Conservation (phyloP, 192 early-diverging fungal genomes). For the Coemansia sp. region DNA sequence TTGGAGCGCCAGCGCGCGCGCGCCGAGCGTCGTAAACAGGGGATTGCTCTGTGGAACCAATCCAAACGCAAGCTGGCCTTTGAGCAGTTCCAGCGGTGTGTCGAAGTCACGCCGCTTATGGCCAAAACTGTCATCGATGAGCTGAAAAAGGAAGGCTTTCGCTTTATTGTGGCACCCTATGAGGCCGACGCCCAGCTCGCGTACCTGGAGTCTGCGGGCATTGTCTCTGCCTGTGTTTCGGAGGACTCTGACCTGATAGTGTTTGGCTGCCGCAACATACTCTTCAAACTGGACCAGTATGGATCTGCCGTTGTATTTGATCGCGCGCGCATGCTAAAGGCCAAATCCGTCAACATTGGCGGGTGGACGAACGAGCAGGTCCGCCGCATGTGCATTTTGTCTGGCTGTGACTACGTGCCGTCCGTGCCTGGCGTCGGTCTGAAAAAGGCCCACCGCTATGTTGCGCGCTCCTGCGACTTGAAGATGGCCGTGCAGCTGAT, state of each 20-base stretch:
- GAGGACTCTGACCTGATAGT: conserved; percentile 95
- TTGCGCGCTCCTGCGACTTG: conserved; percentile 63
- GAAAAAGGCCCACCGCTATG: conserved; percentile 64
- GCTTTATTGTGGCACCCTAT: conserved; percentile 89
- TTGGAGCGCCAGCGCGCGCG: conserved; percentile 55
- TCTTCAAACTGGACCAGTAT: conserved; percentile 79
- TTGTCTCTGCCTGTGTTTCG: conserved; percentile 78
- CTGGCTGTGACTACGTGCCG: conserved; percentile 95
- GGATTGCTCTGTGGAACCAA: conserved; percentile 53
- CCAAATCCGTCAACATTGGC: conserved; percentile 50
- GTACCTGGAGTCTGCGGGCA: conserved; percentile 64
- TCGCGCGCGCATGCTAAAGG: conserved; percentile 51
- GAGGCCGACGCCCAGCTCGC: conserved; percentile 97
- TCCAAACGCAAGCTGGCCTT: conserved; percentile 63
- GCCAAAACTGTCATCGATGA: conserved; percentile 68
- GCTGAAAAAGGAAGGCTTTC: conserved; percentile 61
- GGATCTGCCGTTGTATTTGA: conserved; percentile 68
- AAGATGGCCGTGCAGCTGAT: conserved; percentile 52
- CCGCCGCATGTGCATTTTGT: conserved; percentile 91
- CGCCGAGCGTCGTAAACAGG: conserved; percentile 57
- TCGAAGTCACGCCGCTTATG: conserved; percentile 86
- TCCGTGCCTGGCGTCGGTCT: conserved; percentile 84
- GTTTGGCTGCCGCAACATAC: conserved; percentile 82
- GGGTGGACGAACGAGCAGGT: conserved; percentile 64
- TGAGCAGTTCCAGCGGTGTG: conserved; percentile 68